Evolutionary conservation across 176 grass and related monocot species (phyloP), one percentile per base, ranked within the genome.

Genomic region (Zoysia pacifica): DNA sequence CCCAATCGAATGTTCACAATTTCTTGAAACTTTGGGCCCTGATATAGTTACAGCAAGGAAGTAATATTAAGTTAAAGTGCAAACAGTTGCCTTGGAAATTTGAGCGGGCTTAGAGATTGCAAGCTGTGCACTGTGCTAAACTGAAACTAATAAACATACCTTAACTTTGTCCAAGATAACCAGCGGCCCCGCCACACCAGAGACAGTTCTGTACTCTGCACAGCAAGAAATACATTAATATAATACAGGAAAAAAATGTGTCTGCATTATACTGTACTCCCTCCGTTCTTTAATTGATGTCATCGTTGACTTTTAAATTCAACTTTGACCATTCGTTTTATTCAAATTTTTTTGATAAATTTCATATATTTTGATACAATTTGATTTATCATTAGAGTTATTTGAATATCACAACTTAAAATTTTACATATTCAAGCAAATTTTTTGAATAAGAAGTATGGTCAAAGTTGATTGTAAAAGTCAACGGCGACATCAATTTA

Each of bases 131-230:
- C 58, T 35, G 19, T 72, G 11, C 16, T 3, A 6, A 43, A 43
- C 36, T 43, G 53, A 79, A 67, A 79, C 5, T 54, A 42, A 54
- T 54, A 42, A 54, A 0, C 65, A 41, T 62, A 97, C 94, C 91
- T 97, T 97, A 69, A 97, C 94, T 97, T 97, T 97, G 2, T 97
- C 94, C 91, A 97, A 81, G 70, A 97, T 97, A 78, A 97, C 94
- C 58, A 97, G 74, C 79, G 94, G 94, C 81, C 94, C 94, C 35
- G 94, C 94, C 64, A 97, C 94, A 84, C 94, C 94, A 92, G 94
- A 97, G 59, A 97, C 86, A 14, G 94, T 97, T 74, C 94, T 97
- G 83, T 97, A 97, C 83, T 97, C 94, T 97, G 83, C n/a, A 37
- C 12, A 58, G 6, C 18, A 69, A 75, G 42, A 75, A 80, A 46